Conservation (phyloP, 75 land plant genomes). For the Sequoiadendron giganteum region DNA sequence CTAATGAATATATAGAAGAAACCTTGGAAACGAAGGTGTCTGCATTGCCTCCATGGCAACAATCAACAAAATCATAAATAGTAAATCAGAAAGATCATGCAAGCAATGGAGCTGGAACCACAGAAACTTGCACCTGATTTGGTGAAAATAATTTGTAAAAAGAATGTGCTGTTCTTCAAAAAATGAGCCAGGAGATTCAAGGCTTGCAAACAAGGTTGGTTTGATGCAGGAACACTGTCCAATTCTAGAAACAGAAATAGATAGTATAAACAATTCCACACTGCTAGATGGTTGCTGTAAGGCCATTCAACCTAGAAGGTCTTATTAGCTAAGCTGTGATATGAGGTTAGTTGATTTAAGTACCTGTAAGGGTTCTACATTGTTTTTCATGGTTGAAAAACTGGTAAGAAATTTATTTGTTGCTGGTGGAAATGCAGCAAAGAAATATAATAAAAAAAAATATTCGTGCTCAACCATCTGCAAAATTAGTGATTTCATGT, state of each 20-base stretch:
- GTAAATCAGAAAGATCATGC: neutral
- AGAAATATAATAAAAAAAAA: neutral
- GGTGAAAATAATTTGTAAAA: neutral
- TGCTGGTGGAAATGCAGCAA: neutral
- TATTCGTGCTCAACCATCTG: neutral
- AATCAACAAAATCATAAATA: neutral
- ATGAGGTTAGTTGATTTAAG: neutral
- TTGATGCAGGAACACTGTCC: neutral
- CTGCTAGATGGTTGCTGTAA: neutral
- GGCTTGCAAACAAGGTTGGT: neutral
- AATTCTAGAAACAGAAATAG: no score
- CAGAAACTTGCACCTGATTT: neutral
- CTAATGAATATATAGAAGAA: neutral
- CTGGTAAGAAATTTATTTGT: neutral
- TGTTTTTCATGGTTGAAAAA: neutral
- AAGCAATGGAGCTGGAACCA: neutral
- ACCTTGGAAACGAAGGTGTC: neutral
- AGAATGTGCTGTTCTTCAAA: neutral
- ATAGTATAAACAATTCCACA: neutral
- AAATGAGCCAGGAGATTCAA: neutral
- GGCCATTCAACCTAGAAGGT: neutral
- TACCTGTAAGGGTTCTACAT: neutral
- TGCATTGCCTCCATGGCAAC: neutral
- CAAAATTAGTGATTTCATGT: neutral
- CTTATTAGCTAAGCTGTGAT: neutral